Base-by-base conservation (phyloP, 2,329 filamentous ascomycete species). In the Scedosporium aurantiacum region DNA sequence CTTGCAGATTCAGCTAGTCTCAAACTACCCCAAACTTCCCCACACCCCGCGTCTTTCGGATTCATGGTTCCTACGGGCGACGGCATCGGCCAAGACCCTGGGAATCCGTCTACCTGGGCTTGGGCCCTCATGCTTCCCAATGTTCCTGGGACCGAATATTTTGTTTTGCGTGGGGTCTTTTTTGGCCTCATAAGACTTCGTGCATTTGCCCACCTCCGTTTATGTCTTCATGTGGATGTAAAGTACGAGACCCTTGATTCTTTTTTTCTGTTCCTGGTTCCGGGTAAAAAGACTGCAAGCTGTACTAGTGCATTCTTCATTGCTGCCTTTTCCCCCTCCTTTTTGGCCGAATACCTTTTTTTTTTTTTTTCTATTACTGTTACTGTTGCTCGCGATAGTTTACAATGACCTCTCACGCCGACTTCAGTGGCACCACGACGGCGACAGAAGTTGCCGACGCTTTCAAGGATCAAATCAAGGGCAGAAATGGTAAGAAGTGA, bases 391-490 rank as follows among this genome's bases (percentile, higher is more conserved):
- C 10, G 8, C 32, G 32, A 37, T 2, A 12, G 4, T 37, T 37
- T 5, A 54, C 50, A 45, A 40, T 43, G 57, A 28, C 61, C 6
- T 56, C 61, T 12, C 57, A 60, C 40, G 6, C 61, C 7, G 47
- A 60, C 7, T 62, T 55, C 32, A 6, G 43, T 28, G 40, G 32
- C 23, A 57, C 58, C 21, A 66, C 69, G 40, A 68, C 66, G 5
- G 66, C 67, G 64, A 64, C 64, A 10, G 67, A 71, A 5, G 67
- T 75, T 25, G 66, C 67, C 43, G 62, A 64, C 32, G 65, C 67
- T 58, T 74, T 71, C 57, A 63, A 68, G 57, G 23, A 63, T 18
- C 64, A 69, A 18, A 74, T 76, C 67, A 69, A 67, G 32, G 68
- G 68, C 60, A 76, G 75, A 52, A 70, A 66, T 2, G 67, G 60